Base-by-base conservation (phyloP, 495 filamentous ascomycete genomes). In the Daldinia caldariorum region DNA sequence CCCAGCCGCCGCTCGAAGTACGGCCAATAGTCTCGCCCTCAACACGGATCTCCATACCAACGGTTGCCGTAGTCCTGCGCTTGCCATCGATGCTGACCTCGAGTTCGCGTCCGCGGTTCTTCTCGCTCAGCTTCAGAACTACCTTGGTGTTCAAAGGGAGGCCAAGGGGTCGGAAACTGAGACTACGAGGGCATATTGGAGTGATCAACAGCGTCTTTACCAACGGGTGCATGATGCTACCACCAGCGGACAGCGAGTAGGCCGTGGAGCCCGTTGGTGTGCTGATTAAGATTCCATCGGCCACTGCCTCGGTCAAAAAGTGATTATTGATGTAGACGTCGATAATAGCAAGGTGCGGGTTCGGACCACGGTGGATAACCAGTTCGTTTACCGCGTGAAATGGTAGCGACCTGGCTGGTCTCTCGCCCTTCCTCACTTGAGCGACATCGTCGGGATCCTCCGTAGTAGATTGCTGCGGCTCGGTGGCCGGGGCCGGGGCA, bases 301-400 rank as follows among this genome's bases (percentile, higher is more conserved):
- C 93, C 29, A 97, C 93, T 0, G 92, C 93, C 72, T 96, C 92
- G 4, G 95, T 99, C 22, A 99, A 82, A 70, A 93, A 93, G 55
- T 92, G 89, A 9, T 89, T 88, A 63, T 92, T 92, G 38, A 98
- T 87, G 75, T 85, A 95, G 41, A 99, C 90, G 66, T 94, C 92
- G 67, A 99, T 87, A 63, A 97, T 90, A 8, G 93, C 91, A 1
- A 99, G 86, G 79, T 99, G 95, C 0, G 95, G 92, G 65, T 92
- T 89, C 39, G 89, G 86, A 56, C 95, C 95, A 13, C 95, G 91
- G 75, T 99, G 96, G 53, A 99, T 89, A 31, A 95, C 90, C 7
- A 99, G 86, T 76, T 99, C 95, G 76, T 99, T 99, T 81, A 98
- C 92, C 54, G 95, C 95, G 76, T 97, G 94, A 4, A 93, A 85